Evolutionary conservation across 768 basidiomycete species (phyloP), one percentile per base, ranked within the genome.

Genomic region (Sporobolomyces pararoseus): DNA sequence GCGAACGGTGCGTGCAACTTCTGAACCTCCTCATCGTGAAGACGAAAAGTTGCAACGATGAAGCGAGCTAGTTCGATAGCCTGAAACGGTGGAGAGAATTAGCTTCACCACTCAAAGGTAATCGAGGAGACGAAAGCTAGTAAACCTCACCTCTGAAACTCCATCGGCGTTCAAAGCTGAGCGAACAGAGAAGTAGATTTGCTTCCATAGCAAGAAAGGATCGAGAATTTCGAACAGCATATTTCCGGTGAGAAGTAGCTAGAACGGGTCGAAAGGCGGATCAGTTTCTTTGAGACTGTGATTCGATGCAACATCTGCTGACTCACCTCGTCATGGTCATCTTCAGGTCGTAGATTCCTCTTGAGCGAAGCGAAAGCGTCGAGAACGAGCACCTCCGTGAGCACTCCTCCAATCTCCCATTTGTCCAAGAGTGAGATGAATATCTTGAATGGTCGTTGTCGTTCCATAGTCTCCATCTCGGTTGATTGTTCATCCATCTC

Each of bases 401-500:
- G 79, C 0, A 84, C 83, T 12, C 84, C 85, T 7, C 95, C 95
- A 52, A 98, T 88, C 78, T 98, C 96, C 90, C 91, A 97, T 79
- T 96, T 96, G 79, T 99, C 96, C 73, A 97, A 82, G 23, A 98
- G 79, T 2, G 92, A 94, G 29, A 98, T 88, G 79, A 96, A 94
- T 39, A 98, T 89, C 80, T 94, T 95, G 84, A 93, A 98, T 0
- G 96, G 91, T 31, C 90, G 82, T 54, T 76, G 76, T 9, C 69
- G 53, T 5, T 89, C 88, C 70, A 88, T 87, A 1, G 88, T 82
- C 73, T 91, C 91, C 66, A 87, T 86, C 58, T 63, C 44, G 32
- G 19, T 10, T 10, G 29, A 10, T 7, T 35, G 42, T 2, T 16
- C 37, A 32, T 27, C 50, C 50, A 37, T 61, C 4, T 52, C 51